Evolutionary conservation across 306 rosid genomes (phyloP).

Genomic region (Vigna radiata): DNA sequence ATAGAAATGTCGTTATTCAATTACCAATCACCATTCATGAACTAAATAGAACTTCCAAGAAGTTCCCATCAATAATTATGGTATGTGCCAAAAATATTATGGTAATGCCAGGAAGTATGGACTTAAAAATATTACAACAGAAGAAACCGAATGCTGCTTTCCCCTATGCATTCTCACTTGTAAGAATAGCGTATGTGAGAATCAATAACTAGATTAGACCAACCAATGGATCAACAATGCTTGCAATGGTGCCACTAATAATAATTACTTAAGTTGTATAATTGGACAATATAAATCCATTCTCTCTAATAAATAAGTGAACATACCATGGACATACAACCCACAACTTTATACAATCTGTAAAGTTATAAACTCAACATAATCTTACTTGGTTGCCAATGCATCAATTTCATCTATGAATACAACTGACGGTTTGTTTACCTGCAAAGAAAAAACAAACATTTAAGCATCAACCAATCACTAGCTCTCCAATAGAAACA

Average conservation of each 20-base stretch:
- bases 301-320: slow-evolving; percentile 32
- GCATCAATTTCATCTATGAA: slow-evolving; percentile 99
- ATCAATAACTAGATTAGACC: slow-evolving; percentile 27
- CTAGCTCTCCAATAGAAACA: slow-evolving; percentile 34
- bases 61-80: slow-evolving; percentile 19
- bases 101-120: slow-evolving; percentile 10
- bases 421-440: slow-evolving; percentile 95
- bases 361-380: slow-evolving; percentile 20
- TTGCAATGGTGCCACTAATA: slow-evolving; percentile 31
- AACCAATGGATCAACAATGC: slow-evolving; percentile 35
- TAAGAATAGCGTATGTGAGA: slow-evolving; percentile 3
- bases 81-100: neutral
- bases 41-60: slow-evolving; percentile 12
- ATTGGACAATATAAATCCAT: slow-evolving; percentile 17
- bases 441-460: slow-evolving; percentile 66
- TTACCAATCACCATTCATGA: slow-evolving; percentile 29
- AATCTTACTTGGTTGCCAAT: slow-evolving; percentile 81
- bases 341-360: slow-evolving; percentile 17
- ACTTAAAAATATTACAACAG: slow-evolving; percentile 23
- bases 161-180: slow-evolving; percentile 20
- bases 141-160: slow-evolving; percentile 15
- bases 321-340: slow-evolving; percentile 24
- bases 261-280: slow-evolving; percentile 29
- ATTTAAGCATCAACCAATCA: slow-evolving; percentile 30
- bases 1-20: slow-evolving; percentile 30